These are phyloP conservation scores for Cercospora nicotianae DNA, from an alignment of 2,329 filamentous ascomycete genomes.

Conservation along the genomic window DNA sequence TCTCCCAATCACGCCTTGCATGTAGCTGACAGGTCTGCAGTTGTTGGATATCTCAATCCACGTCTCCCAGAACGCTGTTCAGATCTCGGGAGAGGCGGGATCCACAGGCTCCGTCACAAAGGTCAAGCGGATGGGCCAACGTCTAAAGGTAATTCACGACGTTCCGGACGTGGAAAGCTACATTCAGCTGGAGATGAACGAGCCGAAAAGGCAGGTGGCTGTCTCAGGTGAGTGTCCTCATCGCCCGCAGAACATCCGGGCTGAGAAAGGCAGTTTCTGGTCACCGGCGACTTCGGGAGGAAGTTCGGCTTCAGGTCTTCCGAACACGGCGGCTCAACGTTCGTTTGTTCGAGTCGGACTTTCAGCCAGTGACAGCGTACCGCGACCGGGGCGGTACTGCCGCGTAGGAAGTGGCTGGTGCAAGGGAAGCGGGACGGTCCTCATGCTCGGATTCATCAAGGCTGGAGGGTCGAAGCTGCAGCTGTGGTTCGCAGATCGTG, in stretches of 20 bases:
- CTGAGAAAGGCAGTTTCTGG: slow-evolving; percentile 1
- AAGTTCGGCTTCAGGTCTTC: neutral
- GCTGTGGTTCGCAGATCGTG: neutral
- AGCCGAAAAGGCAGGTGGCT: neutral
- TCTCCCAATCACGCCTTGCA: neutral
- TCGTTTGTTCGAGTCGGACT: slow-evolving; percentile 3
- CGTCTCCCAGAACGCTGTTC: neutral
- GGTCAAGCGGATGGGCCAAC: too few relatives aligned
- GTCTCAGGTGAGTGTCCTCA: neutral
- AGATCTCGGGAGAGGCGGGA: neutral
- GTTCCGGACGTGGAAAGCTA: slow-evolving; percentile 4
- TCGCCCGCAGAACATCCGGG: neutral
- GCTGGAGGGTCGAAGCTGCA: neutral
- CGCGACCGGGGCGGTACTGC: neutral
- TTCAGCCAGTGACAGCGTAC: neutral
- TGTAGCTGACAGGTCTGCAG: neutral
- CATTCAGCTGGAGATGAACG: slow-evolving; percentile 1
- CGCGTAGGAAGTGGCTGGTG: neutral
- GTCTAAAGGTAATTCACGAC: slow-evolving; percentile 1
- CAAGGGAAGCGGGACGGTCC: neutral
- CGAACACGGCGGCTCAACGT: neutral
- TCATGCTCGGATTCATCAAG: neutral
- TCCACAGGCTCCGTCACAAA: neutral
- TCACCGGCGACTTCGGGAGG: neutral
- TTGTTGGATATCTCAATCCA: slow-evolving; percentile 7